A percentile compares a stretch with the other conserved stretches of the same genome.
phyloP scores from a whole-genome alignment of 2,329 filamentous ascomycete species.

The Colletotrichum lentis region DNA sequence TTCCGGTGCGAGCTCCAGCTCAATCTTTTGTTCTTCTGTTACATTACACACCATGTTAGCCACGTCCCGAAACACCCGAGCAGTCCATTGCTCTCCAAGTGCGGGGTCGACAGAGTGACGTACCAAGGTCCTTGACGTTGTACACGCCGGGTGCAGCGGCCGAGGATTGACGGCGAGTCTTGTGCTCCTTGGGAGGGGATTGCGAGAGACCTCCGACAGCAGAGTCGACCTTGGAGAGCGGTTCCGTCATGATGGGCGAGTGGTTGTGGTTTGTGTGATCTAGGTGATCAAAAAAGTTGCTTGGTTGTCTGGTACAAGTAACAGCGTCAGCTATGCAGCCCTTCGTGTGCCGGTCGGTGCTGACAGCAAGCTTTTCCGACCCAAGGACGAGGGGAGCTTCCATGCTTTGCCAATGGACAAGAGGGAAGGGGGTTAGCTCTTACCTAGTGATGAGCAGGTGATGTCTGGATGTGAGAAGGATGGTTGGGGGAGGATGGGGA shows the following conservation, averaged over 20 bases:
- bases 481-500: slow-evolving; percentile 25
- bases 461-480: slow-evolving; percentile 25
- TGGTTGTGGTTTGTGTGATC: slow-evolving; percentile 23
- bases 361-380: background rate
- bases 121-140: slow-evolving; percentile 89
- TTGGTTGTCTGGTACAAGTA: slow-evolving; percentile 7
- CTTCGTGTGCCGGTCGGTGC: background rate
- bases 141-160: slow-evolving; percentile 74
- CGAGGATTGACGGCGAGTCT: slow-evolving; percentile 52
- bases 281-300: slow-evolving; percentile 11
- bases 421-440: slow-evolving; percentile 4
- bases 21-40: slow-evolving; percentile 75
- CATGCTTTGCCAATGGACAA: background rate
- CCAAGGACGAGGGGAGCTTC: background rate
- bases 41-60: background rate
- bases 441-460: slow-evolving; percentile 28
- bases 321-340: slow-evolving; percentile 18
- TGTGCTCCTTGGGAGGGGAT: slow-evolving; percentile 69
- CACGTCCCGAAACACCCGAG: slow-evolving; percentile 22
- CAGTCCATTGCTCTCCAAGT: background rate
- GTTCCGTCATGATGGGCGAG: slow-evolving; percentile 54
- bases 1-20: slow-evolving; percentile 78
- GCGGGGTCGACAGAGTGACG: slow-evolving; percentile 47
- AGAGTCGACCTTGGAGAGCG: slow-evolving; percentile 89
- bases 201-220: slow-evolving; percentile 81